Conservation (phyloP, 345 rosid genomes). For the Physaria fendleri region DNA sequence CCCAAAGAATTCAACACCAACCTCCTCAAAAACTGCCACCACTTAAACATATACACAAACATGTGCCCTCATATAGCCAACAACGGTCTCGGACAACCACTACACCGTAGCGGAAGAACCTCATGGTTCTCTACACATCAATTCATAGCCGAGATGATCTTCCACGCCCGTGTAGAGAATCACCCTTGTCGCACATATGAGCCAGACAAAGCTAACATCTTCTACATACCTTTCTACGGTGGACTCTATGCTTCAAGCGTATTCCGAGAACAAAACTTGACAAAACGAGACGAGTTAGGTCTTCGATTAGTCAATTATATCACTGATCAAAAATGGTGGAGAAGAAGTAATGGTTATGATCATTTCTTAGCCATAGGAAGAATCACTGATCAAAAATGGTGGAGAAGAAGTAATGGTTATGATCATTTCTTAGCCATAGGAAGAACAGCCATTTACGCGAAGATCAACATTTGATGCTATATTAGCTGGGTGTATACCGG, state of each 20-base stretch:
- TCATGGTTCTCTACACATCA: conserved; percentile 43
- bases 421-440: conserved; percentile 57
- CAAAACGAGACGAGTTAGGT: conserved; percentile 39
- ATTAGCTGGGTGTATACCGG: not conserved
- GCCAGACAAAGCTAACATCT: conserved; percentile 39
- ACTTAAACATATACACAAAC: conserved; percentile 37
- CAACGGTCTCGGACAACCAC: conserved; percentile 45
- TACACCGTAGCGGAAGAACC: not conserved
- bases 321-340: conserved; percentile 37
- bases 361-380: conserved; percentile 52
- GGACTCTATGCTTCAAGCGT: conserved; percentile 50
- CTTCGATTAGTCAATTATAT: conserved; percentile 26
- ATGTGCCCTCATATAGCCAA: conserved; percentile 50
- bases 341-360: conserved; percentile 43
- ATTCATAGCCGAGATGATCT: conserved; percentile 48
- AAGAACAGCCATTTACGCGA: not conserved
- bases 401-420: conserved; percentile 43
- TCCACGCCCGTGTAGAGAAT: conserved; percentile 38
- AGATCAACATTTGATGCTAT: not conserved
- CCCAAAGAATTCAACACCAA: conserved; percentile 40
- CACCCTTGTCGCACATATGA: conserved; percentile 49
- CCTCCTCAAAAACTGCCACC: conserved; percentile 35
- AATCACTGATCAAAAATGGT: conserved; percentile 32
- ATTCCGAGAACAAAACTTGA: conserved; percentile 41
- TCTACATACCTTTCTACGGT: conserved; percentile 46